Percentiles rank a stretch among this genome's conserved stretches.
phyloP scores from a whole-genome alignment of 352 stramenopile species.

The Pythium volutum region DNA sequence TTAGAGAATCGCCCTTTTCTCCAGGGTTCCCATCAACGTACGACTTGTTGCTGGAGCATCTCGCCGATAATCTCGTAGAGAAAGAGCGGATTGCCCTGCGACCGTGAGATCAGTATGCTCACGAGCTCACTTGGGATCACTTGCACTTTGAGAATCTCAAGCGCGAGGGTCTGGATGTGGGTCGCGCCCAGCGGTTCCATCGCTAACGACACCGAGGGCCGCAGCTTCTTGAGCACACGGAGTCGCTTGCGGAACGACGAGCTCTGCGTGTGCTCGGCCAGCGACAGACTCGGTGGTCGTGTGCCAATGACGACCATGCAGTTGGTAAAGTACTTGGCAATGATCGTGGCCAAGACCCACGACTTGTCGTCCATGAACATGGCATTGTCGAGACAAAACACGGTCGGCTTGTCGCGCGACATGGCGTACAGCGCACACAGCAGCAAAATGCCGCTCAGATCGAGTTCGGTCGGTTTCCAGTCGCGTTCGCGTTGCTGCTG shows the following conservation, averaged over 20 bases:
- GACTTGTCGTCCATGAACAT: constrained; percentile 89
- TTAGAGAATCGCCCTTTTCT: no score
- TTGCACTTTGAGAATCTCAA: constrained; percentile 61
- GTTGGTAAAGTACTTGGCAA: constrained; percentile 87
- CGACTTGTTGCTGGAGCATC: constrained; percentile 74
- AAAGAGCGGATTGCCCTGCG: constrained; percentile 83
- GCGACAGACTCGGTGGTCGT: constrained; percentile 56
- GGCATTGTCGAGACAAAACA: constrained; percentile 82
- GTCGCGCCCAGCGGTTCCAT: constrained; percentile 54
- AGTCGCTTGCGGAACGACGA: constrained; percentile 75
- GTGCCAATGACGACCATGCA: constrained; percentile 73
- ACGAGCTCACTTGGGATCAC: constrained; percentile 57
- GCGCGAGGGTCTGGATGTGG: constrained; percentile 61
- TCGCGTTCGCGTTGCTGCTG: constrained; percentile 44
- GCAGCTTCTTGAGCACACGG: constrained; percentile 65
- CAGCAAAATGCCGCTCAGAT: constrained; percentile 72
- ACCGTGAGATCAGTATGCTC: constrained; percentile 64
- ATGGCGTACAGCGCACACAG: constrained; percentile 78
- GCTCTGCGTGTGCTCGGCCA: constrained; percentile 70
- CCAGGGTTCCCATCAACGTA: constrained; percentile 20
- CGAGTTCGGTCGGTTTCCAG: constrained; percentile 59
- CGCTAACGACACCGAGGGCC: constrained; percentile 38
- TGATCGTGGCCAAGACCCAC: constrained; percentile 75
- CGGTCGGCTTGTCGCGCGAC: constrained; percentile 55
- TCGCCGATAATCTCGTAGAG: constrained; percentile 82